Evolutionary conservation across 2,329 filamentous ascomycete genomes (phyloP).

Genomic region (Neonectria coccinea): DNA sequence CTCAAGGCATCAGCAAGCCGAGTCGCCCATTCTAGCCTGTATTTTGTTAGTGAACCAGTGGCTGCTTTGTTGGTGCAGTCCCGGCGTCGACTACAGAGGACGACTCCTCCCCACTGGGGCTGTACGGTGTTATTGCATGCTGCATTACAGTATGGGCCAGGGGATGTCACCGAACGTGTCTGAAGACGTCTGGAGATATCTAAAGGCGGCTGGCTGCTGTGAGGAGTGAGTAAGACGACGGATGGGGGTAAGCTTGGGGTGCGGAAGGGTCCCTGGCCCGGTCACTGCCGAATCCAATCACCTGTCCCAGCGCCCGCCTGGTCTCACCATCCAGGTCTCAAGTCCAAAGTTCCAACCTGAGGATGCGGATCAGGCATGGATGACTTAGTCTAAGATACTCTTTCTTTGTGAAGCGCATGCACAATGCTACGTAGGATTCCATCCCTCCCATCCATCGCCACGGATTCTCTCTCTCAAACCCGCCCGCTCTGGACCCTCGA

Average conservation of each 20-base stretch:
- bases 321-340: constrained; percentile 4
- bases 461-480: constrained; percentile 5
- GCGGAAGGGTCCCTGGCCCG: constrained; percentile 21
- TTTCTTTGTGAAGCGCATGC: not conserved
- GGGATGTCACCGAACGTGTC: constrained; percentile 18
- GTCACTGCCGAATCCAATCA: constrained; percentile 23
- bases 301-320: constrained; percentile 1
- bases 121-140: constrained; percentile 8
- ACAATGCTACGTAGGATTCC: not conserved
- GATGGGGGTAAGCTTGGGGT: constrained; percentile 12
- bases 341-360: not conserved
- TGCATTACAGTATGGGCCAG: constrained; percentile 14
- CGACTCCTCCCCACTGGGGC: not conserved
- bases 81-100: not conserved
- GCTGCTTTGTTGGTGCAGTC: not conserved
- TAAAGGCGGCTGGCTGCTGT: not conserved
- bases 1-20: not conserved
- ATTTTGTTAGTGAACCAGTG: not conserved
- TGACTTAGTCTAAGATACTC: too few species aligned
- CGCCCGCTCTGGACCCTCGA: constrained; percentile 14
- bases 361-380: not conserved
- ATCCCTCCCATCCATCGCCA: constrained; percentile 14
- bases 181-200: not conserved
- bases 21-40: not conserved
- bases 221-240: not conserved